phyloP scores from a whole-genome alignment of 73 alveolate genomes.

The Loxodes magnus region DNA sequence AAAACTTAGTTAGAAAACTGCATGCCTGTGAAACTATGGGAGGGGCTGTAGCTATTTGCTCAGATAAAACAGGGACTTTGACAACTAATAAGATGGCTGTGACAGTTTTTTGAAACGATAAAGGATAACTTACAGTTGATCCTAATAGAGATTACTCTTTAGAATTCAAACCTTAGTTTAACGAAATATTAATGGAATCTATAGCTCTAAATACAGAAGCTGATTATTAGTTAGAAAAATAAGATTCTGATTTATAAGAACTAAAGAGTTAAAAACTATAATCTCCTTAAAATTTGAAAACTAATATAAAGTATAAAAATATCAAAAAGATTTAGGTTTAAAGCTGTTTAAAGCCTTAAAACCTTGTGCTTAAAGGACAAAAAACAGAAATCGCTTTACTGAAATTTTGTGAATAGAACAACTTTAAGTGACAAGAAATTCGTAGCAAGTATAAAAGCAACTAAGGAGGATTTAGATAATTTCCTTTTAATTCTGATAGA shows the following conservation, averaged over 20 bases:
- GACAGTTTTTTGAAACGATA: conserved; percentile 3
- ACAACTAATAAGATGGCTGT: conserved; percentile 58
- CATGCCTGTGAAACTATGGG: conserved; percentile 94
- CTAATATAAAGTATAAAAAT: too few species aligned
- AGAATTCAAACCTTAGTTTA: background rate
- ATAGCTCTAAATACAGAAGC: background rate
- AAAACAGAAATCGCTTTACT: too few species aligned
- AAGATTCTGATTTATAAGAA: conserved; percentile 34
- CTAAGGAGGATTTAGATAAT: too few species aligned
- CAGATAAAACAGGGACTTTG: conserved; percentile 89
- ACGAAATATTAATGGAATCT: background rate
- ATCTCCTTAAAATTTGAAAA: conserved; percentile 24
- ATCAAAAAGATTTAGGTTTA: too few species aligned
- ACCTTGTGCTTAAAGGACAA: too few species aligned
- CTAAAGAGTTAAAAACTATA: conserved; percentile 31
- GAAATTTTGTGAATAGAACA: too few species aligned
- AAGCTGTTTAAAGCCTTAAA: too few species aligned
- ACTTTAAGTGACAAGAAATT: too few species aligned
- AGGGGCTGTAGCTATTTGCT: conserved; percentile 72
- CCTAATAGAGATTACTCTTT: background rate
- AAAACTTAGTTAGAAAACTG: conserved; percentile 67
- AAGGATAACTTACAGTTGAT: background rate
- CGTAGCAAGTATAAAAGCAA: too few species aligned
- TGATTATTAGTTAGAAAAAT: background rate
- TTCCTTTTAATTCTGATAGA: conserved; percentile 61